Evolutionary conservation across 1,284 basidiomycete genomes (phyloP).

Genomic region (Ustilago esculenta): DNA sequence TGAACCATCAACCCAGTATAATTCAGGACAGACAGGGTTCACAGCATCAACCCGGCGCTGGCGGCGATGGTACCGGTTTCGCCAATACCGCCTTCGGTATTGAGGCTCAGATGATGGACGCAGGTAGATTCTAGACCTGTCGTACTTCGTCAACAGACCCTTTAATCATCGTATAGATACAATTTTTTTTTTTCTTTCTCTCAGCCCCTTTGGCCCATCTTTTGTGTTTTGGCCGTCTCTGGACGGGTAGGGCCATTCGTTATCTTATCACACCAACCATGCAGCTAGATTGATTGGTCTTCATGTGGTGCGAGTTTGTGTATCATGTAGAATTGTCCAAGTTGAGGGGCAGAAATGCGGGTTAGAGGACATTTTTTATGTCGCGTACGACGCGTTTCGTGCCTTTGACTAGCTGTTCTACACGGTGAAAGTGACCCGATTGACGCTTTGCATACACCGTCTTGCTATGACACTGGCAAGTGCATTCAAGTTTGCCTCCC

Average conservation of each 20-base stretch:
- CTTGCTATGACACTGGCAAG: constrained; percentile 15
- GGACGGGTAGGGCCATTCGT: neutral
- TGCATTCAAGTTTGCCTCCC: neutral
- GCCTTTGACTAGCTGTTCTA: constrained; percentile 41
- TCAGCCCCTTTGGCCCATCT: too few relatives aligned
- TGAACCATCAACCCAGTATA: too few relatives aligned
- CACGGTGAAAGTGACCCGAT: constrained; percentile 38
- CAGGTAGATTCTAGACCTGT: constrained; percentile 26
- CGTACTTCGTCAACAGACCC: too few relatives aligned
- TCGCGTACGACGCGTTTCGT: constrained; percentile 36
- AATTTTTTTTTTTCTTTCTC: neutral
- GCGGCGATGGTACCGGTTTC: constrained; percentile 18
- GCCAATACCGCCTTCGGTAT: constrained; percentile 32
- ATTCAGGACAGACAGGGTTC: neutral
- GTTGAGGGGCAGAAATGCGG: neutral
- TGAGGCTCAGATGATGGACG: constrained; percentile 51
- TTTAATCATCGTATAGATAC: too few relatives aligned
- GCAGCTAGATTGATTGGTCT: neutral
- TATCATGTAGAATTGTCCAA: neutral
- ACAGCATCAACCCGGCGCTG: neutral
- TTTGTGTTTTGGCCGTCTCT: too few relatives aligned
- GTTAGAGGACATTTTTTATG: constrained; percentile 42
- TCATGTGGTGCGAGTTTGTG: too few relatives aligned
- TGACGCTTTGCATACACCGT: constrained; percentile 4
- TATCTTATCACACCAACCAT: neutral